These are phyloP conservation scores for Mycena epipterygia DNA, from an alignment of 768 basidiomycete genomes.

Conservation along the genomic window DNA sequence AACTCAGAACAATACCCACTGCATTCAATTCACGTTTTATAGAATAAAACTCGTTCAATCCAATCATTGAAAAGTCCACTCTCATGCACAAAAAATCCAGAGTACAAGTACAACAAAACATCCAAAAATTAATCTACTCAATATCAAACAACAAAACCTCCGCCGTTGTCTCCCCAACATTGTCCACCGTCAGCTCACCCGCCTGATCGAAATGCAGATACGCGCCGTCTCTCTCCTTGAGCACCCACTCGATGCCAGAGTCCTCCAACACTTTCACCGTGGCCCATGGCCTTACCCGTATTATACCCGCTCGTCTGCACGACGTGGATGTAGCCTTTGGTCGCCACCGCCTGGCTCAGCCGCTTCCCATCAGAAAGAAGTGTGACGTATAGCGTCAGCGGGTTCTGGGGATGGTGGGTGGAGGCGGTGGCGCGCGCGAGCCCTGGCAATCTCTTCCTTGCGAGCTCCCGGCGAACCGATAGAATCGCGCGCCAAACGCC, in stretches of 20 bases:
- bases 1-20: too few relatives aligned
- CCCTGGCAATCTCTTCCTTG: constrained; percentile 57
- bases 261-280: constrained; percentile 30
- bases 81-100: too few relatives aligned
- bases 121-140: too few relatives aligned
- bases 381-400: constrained; percentile 79
- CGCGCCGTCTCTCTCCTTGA: too few relatives aligned
- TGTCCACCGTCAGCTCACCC: constrained; percentile 61
- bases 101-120: too few relatives aligned
- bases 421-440: too few relatives aligned
- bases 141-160: constrained; percentile 91
- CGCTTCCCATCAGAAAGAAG: constrained; percentile 70
- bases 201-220: neutral
- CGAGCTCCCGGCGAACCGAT: constrained; percentile 65
- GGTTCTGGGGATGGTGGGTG: too few relatives aligned
- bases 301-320: constrained; percentile 90
- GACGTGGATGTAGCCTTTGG: constrained; percentile 86
- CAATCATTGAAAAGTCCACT: too few relatives aligned
- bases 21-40: too few relatives aligned
- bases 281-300: constrained; percentile 60
- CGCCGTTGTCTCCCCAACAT: constrained; percentile 72
- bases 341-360: constrained; percentile 64
- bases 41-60: too few relatives aligned
- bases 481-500: constrained; percentile 70
- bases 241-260: too few relatives aligned